phyloP scores from a whole-genome alignment of 257 asterid genomes.

The Thymus mandschuricus region DNA sequence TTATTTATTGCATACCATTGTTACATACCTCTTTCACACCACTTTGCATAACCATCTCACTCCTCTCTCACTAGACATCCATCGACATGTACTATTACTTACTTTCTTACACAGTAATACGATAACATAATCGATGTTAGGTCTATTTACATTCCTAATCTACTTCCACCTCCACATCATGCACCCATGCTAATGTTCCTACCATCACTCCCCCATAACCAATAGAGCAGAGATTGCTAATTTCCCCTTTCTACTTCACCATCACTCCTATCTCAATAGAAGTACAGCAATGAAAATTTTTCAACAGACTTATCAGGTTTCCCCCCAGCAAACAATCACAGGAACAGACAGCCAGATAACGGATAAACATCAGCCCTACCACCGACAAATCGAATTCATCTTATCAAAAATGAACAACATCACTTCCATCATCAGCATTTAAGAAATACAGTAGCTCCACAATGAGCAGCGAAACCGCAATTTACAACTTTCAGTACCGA shows the following conservation, averaged over 20 bases:
- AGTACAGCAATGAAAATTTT: not conserved
- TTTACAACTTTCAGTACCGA: not conserved
- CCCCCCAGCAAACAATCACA: not conserved
- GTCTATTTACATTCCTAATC: not conserved
- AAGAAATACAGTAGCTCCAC: not conserved
- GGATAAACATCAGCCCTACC: not conserved
- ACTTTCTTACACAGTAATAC: not conserved
- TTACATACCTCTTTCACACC: constrained; percentile 10
- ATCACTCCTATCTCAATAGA: not conserved
- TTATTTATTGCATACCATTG: not conserved
- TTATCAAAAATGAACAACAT: not conserved
- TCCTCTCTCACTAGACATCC: no score
- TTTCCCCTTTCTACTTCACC: not conserved
- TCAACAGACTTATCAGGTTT: not conserved
- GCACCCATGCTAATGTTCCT: constrained; percentile 2
- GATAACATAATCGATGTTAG: not conserved
- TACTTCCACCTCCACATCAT: constrained; percentile 9
- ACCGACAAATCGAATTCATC: not conserved
- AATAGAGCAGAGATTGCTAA: not conserved
- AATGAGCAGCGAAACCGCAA: not conserved
- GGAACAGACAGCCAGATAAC: not conserved
- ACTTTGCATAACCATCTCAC: not conserved
- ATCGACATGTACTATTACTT: not conserved
- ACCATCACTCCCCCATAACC: not conserved
- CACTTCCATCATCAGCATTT: not conserved